Percentiles rank a stretch among this genome's conserved stretches.
Conservation (phyloP, 352 stramenopile genomes). For the Globisporangium spiculum region DNA sequence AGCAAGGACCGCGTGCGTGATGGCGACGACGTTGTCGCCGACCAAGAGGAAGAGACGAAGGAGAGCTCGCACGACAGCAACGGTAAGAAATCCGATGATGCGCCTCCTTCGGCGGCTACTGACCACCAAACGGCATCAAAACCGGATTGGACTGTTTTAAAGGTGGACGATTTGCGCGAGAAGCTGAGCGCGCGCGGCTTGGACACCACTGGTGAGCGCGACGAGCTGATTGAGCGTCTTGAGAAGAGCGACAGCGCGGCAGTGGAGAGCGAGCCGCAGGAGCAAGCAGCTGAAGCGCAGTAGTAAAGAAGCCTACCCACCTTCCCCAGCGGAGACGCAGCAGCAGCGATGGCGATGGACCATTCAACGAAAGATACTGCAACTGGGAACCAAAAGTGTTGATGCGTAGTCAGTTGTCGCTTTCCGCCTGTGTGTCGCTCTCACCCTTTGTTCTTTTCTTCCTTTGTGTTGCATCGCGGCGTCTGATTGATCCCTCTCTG, state of each 20-base stretch:
- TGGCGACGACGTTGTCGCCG: background rate
- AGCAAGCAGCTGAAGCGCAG: background rate
- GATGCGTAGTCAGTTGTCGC: conserved; percentile 14
- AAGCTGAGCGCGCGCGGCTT: conserved; percentile 18
- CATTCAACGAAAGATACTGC: background rate
- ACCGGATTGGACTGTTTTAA: conserved; percentile 25
- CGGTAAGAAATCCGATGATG: conserved; percentile 23
- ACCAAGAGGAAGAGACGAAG: conserved; percentile 17
- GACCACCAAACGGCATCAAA: conserved; percentile 15
- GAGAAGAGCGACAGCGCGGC: conserved; percentile 1
- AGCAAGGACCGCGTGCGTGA: conserved; percentile 6
- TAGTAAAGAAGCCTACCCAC: background rate
- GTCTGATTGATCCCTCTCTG: background rate
- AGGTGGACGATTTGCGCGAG: conserved; percentile 24
- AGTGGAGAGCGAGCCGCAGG: background rate
- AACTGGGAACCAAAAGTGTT: conserved; percentile 7
- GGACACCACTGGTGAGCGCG: conserved; percentile 18
- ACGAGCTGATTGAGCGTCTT: conserved; percentile 15
- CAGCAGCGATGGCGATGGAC: background rate
- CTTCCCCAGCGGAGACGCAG: background rate
- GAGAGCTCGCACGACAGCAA: conserved; percentile 20
- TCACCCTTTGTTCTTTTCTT: conserved; percentile 18
- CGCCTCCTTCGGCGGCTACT: conserved; percentile 12
- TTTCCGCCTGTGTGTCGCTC: conserved; percentile 16
- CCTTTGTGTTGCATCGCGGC: conserved; percentile 10